Base-by-base conservation (phyloP, 2,329 filamentous ascomycete species). In the Cercospora sp. region DNA sequence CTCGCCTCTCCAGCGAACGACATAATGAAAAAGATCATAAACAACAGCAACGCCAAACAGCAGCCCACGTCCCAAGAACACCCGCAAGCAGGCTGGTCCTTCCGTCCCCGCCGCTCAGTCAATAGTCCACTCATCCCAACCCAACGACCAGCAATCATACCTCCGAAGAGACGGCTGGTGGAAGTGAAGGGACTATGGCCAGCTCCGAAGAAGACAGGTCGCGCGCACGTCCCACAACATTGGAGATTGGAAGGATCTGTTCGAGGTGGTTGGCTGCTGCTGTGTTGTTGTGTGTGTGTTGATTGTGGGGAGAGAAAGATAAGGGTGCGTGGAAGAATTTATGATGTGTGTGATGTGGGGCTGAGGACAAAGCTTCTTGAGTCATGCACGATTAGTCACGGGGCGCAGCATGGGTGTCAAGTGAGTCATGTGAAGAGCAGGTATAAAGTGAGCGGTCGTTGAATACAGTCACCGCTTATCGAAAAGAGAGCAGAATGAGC, bases 221-320 rank as follows among this genome's bases (percentile, higher is more conserved):
- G 48, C 48, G 48, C 48, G 48, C 48, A 53, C 48, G 48, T 53
- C 48, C 48, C 48, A 53, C 48, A 53, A 53, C 48, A 53, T 53
- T 53, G 48, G 48, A 39, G 48, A 53, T 12, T 20, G 48, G 12
- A 36, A 36, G 18, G n/a, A 53, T 53, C 48, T 53, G 48, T 26
- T 53, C 48, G 18, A 53, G 48, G 18, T 20, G 9, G 18, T 16
- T 20, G 48, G 48, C 23, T 53, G 48, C 18, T 53, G 48, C 23
- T 53, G 48, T 53, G 48, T 53, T 53, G 48, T 23, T 53, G 48
- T 26, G 48, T 26, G 13, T 51, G n/a, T 36, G 48, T 53, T 20
- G 48, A 20, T 20, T 53, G 48, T 53, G 48, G 9, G 18, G 48
- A 53, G 48, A 53, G 23, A 6, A 26, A 39, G 48, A 20, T 18